phyloP scores from a whole-genome alignment of 1,284 basidiomycete species.

The Xerocomus amazonicus region DNA sequence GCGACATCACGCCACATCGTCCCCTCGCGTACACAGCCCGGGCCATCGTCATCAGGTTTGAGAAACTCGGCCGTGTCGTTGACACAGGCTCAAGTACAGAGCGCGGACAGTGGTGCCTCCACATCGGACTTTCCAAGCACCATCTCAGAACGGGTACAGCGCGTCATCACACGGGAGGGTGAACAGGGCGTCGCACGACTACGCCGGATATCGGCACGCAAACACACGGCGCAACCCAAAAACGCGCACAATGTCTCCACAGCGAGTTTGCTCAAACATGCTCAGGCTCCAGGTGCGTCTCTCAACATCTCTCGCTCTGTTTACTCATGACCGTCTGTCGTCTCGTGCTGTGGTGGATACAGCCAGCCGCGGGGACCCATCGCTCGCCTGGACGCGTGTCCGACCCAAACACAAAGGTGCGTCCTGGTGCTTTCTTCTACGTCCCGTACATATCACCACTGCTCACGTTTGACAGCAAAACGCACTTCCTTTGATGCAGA shows the following conservation, averaged over 20 bases:
- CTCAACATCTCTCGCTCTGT: neutral
- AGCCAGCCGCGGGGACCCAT: neutral
- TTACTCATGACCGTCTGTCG: too few species aligned
- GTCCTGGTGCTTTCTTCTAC: neutral
- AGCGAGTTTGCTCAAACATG: constrained; percentile 12
- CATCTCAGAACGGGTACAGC: constrained; percentile 20
- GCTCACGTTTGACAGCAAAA: constrained; percentile 10
- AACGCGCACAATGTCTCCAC: constrained; percentile 11
- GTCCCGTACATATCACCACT: neutral
- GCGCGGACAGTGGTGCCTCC: constrained; percentile 9
- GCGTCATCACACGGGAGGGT: neutral
- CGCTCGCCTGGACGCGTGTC: constrained; percentile 14
- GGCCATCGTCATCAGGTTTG: neutral
- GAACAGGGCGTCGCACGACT: neutral
- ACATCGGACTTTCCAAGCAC: constrained; percentile 14
- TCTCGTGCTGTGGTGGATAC: neutral
- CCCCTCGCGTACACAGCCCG: constrained; percentile 12
- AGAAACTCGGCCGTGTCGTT: neutral
- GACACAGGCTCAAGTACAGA: neutral
- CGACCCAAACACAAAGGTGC: constrained; percentile 18
- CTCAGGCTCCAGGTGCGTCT: constrained; percentile 20
- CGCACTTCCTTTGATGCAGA: constrained; percentile 12
- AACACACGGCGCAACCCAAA: constrained; percentile 11
- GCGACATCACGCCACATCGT: neutral
- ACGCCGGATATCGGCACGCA: constrained; percentile 21